These are phyloP conservation scores for Porphyrellus cyaneotinctus DNA, from an alignment of 768 basidiomycete genomes.

Conservation along the genomic window DNA sequence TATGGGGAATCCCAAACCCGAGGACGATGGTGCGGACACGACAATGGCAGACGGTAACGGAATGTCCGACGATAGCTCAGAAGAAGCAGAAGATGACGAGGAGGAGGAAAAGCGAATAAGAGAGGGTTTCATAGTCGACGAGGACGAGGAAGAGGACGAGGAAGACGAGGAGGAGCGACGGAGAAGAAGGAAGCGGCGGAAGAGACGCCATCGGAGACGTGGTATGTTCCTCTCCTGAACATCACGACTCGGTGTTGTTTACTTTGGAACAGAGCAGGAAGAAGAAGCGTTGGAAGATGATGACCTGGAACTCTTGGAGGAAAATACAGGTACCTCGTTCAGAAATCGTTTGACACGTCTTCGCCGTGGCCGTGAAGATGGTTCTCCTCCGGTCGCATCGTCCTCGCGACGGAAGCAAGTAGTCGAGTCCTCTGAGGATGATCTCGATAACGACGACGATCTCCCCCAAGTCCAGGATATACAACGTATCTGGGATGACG, in stretches of 20 bases:
- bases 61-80: slow-evolving; percentile 77
- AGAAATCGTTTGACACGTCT: slow-evolving; percentile 69
- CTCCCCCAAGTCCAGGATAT: slow-evolving; percentile 54
- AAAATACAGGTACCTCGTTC: slow-evolving; percentile 82
- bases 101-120: slow-evolving; percentile 77
- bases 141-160: slow-evolving; percentile 85
- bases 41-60: slow-evolving; percentile 41
- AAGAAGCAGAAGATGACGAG: slow-evolving; percentile 86
- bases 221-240: slow-evolving; percentile 33
- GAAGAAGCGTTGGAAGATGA: slow-evolving; percentile 79
- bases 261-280: slow-evolving; percentile 38
- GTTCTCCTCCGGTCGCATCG: slow-evolving; percentile 61
- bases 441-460: slow-evolving; percentile 53
- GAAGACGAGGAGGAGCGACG: slow-evolving; percentile 55
- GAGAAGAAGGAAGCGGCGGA: slow-evolving; percentile 61
- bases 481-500: slow-evolving; percentile 79
- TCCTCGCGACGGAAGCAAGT: slow-evolving; percentile 56
- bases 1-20: slow-evolving; percentile 50
- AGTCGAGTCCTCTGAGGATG: slow-evolving; percentile 75
- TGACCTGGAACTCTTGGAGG: slow-evolving; percentile 77
- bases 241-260: slow-evolving; percentile 6
- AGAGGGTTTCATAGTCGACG: slow-evolving; percentile 91
- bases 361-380: slow-evolving; percentile 70
- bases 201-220: slow-evolving; percentile 56
- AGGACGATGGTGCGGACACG: slow-evolving; percentile 56